phyloP scores from a whole-genome alignment of 331 rosid species.

The Malus hybrid region DNA sequence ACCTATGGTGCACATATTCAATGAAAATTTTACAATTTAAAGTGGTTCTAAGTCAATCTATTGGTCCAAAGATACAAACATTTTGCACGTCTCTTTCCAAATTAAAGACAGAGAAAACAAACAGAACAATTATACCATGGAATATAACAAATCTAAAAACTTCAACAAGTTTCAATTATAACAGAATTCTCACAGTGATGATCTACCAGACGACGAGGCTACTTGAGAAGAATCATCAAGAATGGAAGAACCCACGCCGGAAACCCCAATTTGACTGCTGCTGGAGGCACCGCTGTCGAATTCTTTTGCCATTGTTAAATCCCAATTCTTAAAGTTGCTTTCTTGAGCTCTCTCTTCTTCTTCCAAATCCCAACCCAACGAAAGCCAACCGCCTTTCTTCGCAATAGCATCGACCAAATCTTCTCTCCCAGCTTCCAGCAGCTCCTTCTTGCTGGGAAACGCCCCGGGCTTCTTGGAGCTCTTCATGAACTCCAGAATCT shows the following conservation, averaged over 20 bases:
- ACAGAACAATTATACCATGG: neutral
- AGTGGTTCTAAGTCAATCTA: neutral
- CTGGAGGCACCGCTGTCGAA: neutral
- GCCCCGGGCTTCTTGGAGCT: slow-evolving; percentile 44
- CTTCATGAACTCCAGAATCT: slow-evolving; percentile 82
- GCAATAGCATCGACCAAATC: slow-evolving; percentile 71
- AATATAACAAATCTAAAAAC: neutral
- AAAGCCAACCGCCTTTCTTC: slow-evolving; percentile 76
- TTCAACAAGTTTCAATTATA: slow-evolving; percentile 4
- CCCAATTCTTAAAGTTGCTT: neutral
- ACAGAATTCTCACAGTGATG: slow-evolving; percentile 67
- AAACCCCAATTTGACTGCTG: slow-evolving; percentile 14
- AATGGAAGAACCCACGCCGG: slow-evolving; percentile 19
- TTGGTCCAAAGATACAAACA: neutral
- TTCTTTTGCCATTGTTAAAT: neutral
- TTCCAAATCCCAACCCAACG: slow-evolving; percentile 70
- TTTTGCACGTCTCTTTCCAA: neutral
- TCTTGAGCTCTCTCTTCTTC: slow-evolving; percentile 8
- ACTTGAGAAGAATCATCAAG: slow-evolving; percentile 19
- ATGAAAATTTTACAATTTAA: neutral
- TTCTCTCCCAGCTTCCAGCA: slow-evolving; percentile 65
- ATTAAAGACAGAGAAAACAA: neutral
- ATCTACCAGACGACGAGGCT: slow-evolving; percentile 33
- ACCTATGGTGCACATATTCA: neutral
- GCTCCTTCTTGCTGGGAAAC: slow-evolving; percentile 65